Evolutionary conservation across 176 grass and related monocot species (phyloP), one percentile per base, ranked within the genome.

Genomic region (Guadua angustifolia): DNA sequence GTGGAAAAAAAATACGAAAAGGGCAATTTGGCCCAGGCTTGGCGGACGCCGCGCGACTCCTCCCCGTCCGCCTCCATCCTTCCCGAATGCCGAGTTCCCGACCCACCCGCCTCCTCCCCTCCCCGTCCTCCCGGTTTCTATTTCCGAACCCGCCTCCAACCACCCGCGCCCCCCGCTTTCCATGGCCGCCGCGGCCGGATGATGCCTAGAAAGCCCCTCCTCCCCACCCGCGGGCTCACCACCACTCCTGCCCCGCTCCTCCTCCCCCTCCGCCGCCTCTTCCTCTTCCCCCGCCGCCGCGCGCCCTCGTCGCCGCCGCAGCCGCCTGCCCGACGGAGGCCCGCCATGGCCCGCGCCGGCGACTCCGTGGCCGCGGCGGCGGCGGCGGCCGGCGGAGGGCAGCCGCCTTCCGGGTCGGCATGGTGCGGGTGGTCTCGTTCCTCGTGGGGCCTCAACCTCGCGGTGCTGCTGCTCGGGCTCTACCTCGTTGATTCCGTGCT

Each of bases 361-460:
- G 78, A 80, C 32, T 14, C 79, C 66, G 73, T 67, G 64, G 70
- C 75, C 10, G 36, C 50, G 7, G 76, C 84, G 39, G 66, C 76
- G 9, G 79, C 10, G 75, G 51, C 22, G 79, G 51, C 74, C 62
- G 52, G 51, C 17, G 60, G 77, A 11, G 36, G 7, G 35, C 79
- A 11, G 53, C 87, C 40, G 79, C 84, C 83, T 93, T 94, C 46
- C 87, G 84, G 85, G 46, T 95, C 82, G 91, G 95, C 51, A 97
- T 91, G 90, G 79, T 97, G 79, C 82, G 93, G 78, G 87, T 85
- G 59, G 87, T 89, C 60, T 93, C 95, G 10, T 81, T 95, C 79
- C 79, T 98, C 35, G 85, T 95, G 2, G 95, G 47, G 82, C 56
- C 85, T 91, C 40, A 98, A 98, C 45, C 69, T 91, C 42, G 79